phyloP scores from a whole-genome alignment of 2,329 filamentous ascomycete genomes.

The Pseudohalonectria lignicola region DNA sequence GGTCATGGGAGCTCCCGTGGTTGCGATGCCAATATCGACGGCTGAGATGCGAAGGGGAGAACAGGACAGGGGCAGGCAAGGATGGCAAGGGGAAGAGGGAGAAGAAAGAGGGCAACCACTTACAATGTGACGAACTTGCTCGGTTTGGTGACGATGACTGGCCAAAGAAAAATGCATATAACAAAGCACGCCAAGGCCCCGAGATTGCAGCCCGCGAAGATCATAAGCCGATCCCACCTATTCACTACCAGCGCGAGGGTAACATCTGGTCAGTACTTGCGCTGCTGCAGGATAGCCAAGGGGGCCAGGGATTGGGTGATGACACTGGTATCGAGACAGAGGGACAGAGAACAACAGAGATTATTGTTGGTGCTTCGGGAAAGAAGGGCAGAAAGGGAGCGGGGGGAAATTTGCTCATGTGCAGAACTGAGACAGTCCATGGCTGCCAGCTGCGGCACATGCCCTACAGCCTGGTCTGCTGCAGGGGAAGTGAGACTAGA shows the following conservation, averaged over 20 bases:
- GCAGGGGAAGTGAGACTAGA: slow-evolving; percentile 25
- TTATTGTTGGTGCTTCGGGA: no score
- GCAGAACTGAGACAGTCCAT: slow-evolving; percentile 30
- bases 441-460: slow-evolving; percentile 30
- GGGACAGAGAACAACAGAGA: no score
- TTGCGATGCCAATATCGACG: background rate
- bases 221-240: slow-evolving; percentile 88
- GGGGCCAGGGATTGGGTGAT: no score
- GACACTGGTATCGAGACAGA: slow-evolving; percentile 3
- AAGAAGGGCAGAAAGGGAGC: slow-evolving; percentile 4
- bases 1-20: slow-evolving; percentile 2
- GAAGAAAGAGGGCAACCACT: slow-evolving; percentile 34
- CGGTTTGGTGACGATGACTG: slow-evolving; percentile 67
- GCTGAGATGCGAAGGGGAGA: background rate
- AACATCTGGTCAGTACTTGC: slow-evolving; percentile 16
- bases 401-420: slow-evolving; percentile 17
- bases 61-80: background rate
- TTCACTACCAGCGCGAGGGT: slow-evolving; percentile 56
- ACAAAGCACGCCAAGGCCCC: slow-evolving; percentile 87
- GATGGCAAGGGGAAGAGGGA: background rate
- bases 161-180: slow-evolving; percentile 84
- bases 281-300: no score
- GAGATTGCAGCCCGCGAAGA: slow-evolving; percentile 86
- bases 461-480: slow-evolving; percentile 22
- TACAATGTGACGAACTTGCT: slow-evolving; percentile 96